These are phyloP conservation scores for Colletotrichum sidae DNA, from an alignment of 2,329 filamentous ascomycete species.

Conservation along the genomic window DNA sequence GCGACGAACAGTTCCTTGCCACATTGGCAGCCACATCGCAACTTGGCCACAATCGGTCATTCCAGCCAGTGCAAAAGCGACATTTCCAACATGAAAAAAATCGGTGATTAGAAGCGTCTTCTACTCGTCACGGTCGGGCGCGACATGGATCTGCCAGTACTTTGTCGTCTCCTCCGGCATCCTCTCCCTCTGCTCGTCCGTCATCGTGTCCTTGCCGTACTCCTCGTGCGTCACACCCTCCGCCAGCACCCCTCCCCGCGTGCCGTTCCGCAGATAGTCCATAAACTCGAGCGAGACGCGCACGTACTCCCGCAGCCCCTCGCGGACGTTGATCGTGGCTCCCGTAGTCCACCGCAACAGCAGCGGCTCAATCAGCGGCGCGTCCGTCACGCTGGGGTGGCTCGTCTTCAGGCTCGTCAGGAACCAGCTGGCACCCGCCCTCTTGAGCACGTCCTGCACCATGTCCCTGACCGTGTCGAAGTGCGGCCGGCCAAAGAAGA, in stretches of 20 bases:
- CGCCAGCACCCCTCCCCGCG: conserved; percentile 59
- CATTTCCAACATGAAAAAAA: too few relatives aligned
- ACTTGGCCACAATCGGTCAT: too few relatives aligned
- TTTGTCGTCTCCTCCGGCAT: conserved; percentile 49
- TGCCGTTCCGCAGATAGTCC: conserved; percentile 55
- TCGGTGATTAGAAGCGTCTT: too few relatives aligned
- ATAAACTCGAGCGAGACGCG: conserved; percentile 69
- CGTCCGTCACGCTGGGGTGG: conserved; percentile 75
- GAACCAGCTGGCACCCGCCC: conserved; percentile 63
- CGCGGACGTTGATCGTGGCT: conserved; percentile 65
- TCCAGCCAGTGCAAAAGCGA: too few relatives aligned
- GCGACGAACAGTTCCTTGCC: too few relatives aligned
- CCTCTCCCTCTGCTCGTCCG: conserved; percentile 44
- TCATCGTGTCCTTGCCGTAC: conserved; percentile 54
- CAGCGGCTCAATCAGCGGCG: conserved; percentile 71
- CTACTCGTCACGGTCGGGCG: conserved; percentile 21
- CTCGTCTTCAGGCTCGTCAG: conserved; percentile 65
- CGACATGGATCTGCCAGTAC: conserved; percentile 58
- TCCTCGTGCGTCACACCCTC: conserved; percentile 59
- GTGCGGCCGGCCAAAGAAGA: conserved; percentile 73
- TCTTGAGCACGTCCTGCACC: conserved; percentile 49
- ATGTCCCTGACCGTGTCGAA: conserved; percentile 72
- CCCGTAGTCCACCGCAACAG: conserved; percentile 72
- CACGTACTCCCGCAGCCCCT: conserved; percentile 71
- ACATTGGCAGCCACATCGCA: too few relatives aligned